Evolutionary conservation across 768 basidiomycete genomes (phyloP).

Genomic region (Macrolepiota dolichaula): DNA sequence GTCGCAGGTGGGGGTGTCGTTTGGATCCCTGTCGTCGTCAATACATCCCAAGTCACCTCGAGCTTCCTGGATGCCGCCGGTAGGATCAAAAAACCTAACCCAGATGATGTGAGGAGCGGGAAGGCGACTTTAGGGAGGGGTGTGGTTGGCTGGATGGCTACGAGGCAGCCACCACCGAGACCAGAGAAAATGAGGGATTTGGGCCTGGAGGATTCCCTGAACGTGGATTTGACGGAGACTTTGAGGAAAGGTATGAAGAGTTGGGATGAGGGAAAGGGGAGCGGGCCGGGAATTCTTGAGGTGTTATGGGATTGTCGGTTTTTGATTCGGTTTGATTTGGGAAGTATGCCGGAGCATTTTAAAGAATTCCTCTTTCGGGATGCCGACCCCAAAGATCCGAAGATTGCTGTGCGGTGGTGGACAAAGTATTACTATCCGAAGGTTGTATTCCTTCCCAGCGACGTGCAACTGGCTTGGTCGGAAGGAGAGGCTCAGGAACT

Average conservation of each 20-base stretch:
- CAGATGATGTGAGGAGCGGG: conserved; percentile 7
- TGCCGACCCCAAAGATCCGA: neutral
- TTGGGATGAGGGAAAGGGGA: conserved; percentile 14
- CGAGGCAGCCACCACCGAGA: conserved; percentile 46
- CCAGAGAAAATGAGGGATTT: conserved; percentile 26
- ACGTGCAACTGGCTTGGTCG: neutral
- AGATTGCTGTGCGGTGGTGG: conserved; percentile 6
- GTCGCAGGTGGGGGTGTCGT: conserved; percentile 59
- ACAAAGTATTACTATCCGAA: conserved; percentile 5
- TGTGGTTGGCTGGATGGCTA: conserved; percentile 56
- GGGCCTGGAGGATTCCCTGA: conserved; percentile 12
- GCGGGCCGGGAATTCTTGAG: conserved; percentile 23
- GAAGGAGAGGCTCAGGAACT: neutral
- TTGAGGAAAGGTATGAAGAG: conserved; percentile 17
- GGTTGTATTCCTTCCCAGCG: neutral
- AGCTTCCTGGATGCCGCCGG: neutral
- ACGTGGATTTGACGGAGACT: neutral
- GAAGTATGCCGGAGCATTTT: conserved; percentile 38
- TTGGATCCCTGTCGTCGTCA: conserved; percentile 53
- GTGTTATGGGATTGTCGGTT: conserved; percentile 69
- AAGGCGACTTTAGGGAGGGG: neutral
- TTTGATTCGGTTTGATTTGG: conserved; percentile 43
- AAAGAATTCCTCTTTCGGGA: neutral
- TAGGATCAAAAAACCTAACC: conserved; percentile 7
- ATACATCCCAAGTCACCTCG: neutral